Conservation (phyloP, 305 asterid genomes). For the Fraxinus xanthoxyloides region DNA sequence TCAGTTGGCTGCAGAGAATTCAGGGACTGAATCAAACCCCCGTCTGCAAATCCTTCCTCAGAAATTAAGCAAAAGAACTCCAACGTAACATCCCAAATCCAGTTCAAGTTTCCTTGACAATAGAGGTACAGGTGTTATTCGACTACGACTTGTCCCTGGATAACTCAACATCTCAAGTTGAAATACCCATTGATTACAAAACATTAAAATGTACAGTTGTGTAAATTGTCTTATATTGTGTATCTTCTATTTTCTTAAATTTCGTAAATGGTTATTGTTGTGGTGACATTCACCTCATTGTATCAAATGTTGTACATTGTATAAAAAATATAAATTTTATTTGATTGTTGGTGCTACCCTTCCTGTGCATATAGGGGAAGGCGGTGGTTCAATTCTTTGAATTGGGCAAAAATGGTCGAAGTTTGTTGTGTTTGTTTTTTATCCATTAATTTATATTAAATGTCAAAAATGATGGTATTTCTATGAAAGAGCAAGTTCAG, state of each 20-base stretch:
- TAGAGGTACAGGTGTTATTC: constrained; percentile 39
- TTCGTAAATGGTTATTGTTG: constrained; percentile 20
- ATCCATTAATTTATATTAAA: not conserved
- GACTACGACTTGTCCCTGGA: constrained; percentile 73
- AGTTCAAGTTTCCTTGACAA: constrained; percentile 32
- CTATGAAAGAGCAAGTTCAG: not conserved
- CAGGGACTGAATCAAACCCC: constrained; percentile 85
- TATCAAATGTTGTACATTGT: constrained; percentile 25
- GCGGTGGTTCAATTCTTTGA: not conserved
- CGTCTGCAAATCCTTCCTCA: constrained; percentile 92
- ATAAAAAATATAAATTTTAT: constrained; percentile 25
- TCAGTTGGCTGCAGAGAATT: constrained; percentile 76
- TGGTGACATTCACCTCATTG: constrained; percentile 24
- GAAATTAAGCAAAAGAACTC: constrained; percentile 46
- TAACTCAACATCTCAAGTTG: constrained; percentile 22
- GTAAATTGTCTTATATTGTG: constrained; percentile 28
- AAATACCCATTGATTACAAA: constrained; percentile 31
- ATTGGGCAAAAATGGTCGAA: not conserved
- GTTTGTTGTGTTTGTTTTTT: not conserved
- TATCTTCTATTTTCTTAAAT: not conserved
- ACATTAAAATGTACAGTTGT: constrained; percentile 34
- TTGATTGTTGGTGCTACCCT: not conserved
- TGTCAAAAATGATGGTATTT: too few relatives aligned
- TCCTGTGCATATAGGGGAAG: not conserved
- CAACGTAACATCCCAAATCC: constrained; percentile 20